phyloP scores from a whole-genome alignment of 139 green algal genomes.

The Chlamydomonas incerta region DNA sequence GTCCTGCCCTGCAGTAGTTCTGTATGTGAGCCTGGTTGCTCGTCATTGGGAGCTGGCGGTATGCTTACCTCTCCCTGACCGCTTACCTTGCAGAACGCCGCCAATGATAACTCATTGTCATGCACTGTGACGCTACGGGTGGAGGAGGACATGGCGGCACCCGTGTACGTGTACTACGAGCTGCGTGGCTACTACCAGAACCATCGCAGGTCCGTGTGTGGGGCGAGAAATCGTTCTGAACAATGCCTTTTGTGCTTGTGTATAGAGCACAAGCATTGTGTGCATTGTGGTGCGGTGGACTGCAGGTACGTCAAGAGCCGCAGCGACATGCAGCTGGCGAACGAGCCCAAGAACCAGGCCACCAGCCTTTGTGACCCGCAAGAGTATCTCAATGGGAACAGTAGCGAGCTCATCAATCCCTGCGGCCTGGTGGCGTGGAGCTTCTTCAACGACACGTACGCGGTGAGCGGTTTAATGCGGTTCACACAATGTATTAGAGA shows the following conservation, averaged over 20 bases:
- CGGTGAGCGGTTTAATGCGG: no score
- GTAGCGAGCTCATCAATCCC: slow-evolving; percentile 78
- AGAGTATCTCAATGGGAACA: slow-evolving; percentile 48
- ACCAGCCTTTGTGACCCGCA: slow-evolving; percentile 70
- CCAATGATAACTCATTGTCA: slow-evolving; percentile 22
- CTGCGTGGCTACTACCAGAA: slow-evolving; percentile 94
- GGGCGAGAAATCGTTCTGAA: no score
- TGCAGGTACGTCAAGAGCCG: slow-evolving; percentile 84
- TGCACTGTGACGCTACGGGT: slow-evolving; percentile 69
- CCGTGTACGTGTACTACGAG: slow-evolving; percentile 95
- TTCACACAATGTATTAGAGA: no score
- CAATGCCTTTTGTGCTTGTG: no score
- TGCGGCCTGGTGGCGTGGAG: slow-evolving; percentile 94
- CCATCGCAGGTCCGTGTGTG: slow-evolving; percentile 74
- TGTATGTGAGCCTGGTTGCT: no score
- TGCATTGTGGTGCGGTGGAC: no score
- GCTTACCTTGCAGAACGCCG: slow-evolving; percentile 19
- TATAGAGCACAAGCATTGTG: no score
- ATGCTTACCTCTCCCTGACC: no score
- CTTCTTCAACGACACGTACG: slow-evolving; percentile 95
- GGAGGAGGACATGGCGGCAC: slow-evolving; percentile 60
- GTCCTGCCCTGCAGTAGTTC: no score
- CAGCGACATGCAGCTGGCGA: slow-evolving; percentile 81
- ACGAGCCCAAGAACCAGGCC: slow-evolving; percentile 1
- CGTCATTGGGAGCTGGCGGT: no score